Conservation (phyloP, 352 stramenopile species). For the Phytopythium sindhum region DNA sequence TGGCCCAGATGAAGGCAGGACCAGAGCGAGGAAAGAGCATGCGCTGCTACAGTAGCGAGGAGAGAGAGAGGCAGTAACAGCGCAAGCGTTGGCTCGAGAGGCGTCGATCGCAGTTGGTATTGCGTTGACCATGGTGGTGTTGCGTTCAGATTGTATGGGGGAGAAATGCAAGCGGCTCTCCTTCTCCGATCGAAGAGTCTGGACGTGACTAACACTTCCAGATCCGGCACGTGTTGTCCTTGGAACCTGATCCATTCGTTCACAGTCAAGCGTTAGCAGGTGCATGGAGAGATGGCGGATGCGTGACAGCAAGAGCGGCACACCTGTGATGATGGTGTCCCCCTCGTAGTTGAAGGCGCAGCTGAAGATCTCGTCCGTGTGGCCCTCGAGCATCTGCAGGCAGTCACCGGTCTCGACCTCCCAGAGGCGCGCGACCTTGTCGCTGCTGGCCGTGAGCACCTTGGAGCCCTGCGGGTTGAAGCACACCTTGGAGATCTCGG, state of each 20-base stretch:
- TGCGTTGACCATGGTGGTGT: background rate
- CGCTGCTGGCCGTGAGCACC: slow-evolving; percentile 91
- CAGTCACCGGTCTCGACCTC: slow-evolving; percentile 94
- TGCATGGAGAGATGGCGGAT: too few relatives aligned
- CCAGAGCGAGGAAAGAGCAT: background rate
- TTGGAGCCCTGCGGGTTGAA: slow-evolving; percentile 96
- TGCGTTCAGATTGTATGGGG: background rate
- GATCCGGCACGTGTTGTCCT: slow-evolving; percentile 86
- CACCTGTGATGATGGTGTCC: slow-evolving; percentile 96
- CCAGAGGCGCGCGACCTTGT: slow-evolving; percentile 94
- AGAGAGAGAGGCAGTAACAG: background rate
- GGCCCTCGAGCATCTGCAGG: slow-evolving; percentile 92
- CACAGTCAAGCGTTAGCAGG: slow-evolving; percentile 9
- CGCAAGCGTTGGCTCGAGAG: background rate
- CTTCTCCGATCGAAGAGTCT: too few relatives aligned
- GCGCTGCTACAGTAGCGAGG: background rate
- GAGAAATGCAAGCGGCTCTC: background rate
- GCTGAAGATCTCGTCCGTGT: slow-evolving; percentile 97
- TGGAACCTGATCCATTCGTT: slow-evolving; percentile 44
- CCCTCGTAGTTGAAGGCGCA: slow-evolving; percentile 97
- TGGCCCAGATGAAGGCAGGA: background rate
- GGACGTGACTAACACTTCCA: slow-evolving; percentile 61
- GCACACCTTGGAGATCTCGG: slow-evolving; percentile 93
- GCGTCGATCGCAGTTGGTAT: background rate
- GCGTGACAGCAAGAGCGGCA: too few relatives aligned